Evolutionary conservation across 495 filamentous ascomycete species (phyloP), one percentile per base, ranked within the genome.

Genomic region (Penicillium silybi): DNA sequence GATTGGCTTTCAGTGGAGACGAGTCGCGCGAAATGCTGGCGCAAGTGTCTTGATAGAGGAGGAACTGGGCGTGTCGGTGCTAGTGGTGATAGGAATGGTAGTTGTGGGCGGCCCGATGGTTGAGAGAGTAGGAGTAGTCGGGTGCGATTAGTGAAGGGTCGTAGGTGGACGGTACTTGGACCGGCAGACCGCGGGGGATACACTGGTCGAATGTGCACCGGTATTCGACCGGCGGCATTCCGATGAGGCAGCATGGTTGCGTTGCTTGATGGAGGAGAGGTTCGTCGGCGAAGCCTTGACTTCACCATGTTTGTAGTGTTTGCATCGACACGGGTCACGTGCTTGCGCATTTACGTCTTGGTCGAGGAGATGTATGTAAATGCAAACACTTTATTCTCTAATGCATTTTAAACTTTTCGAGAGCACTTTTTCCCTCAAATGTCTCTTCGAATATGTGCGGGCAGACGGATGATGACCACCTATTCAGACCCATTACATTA

Each of bases 1-100:
- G 77, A 73, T 48, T 84, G 86, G 46, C 79, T 79, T 61, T 90
- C 84, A 0, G 89, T 92, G n/a, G 87, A 90, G 26, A 92, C 69
- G 40, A 88, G 75, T 19, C 90, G 85, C 6, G 82, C 78, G 34
- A 84, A 78, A 20, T 84, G 81, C 37, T 77, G 75, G 56, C 72
- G 73, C 13, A 71, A 59, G 50, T 76, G 62, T 64, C 70, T 76
- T 34, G 68, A 70, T 15, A 69, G 57, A 15, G 66, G 65, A 37
- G 68, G 69, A 13, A 71, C 57, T 46, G 61, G 60, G 17, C 64
- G 68, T 26, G 48, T 64, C 27, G 64, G 67, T 27, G 74, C 58
- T n/a, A 71, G 62, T 29, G 78, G 80, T 46, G 80, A 79, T 62
- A 90, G 85, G 66, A 90, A 96, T 17, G 88, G 87, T 22, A 93